Base-by-base conservation (phyloP, 2,329 filamentous ascomycete genomes). In the Sclerotinia trifoliorum region DNA sequence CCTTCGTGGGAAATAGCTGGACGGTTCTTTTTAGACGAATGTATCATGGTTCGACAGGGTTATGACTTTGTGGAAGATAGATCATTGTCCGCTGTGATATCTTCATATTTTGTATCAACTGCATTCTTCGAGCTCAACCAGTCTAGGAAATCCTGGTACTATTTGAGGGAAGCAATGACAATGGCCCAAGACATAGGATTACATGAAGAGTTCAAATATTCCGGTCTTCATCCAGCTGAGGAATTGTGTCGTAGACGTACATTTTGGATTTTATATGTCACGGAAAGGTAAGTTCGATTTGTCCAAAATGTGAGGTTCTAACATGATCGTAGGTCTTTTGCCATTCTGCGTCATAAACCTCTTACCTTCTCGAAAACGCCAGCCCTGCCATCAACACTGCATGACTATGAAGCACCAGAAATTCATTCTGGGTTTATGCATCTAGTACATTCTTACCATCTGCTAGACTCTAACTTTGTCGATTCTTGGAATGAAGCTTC, bases 241-340 rank as follows among this genome's bases (percentile, higher is more conserved):
- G 79, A 78, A 29, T 81, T 86, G 26, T 83, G 84, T 66, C 82
- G 83, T 48, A 81, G 85, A 67, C 80, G 86, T 15, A 80, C 88
- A 10, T 89, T 87, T 74, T 89, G 87, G 87, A 80, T 88, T 52
- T 78, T 89, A 13, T 88, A 88, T 73, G 82, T 88, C 44, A 86
- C 85, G 0, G 87, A 89, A 77, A 82, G 84, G 84, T 85, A 77
- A 35, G 54, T 32, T 32, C 17, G 61, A 67, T 65, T 32, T 49
- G 1, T 35, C n/a, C 42, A 17, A 35, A 5, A n/a, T 13, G 24
- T 46, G 49, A 26, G n/a, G 49, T 60, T 17, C 24, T 63, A 51
- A 61, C 67, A 58, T 19, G 49, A n/a, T 21, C 24, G 65, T 66
- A 89, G 88, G 71, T 86, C 85, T 6, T 88, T 88, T 74, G 87